These are phyloP conservation scores for Xylaria longipes DNA, from an alignment of 495 filamentous ascomycete genomes.

Conservation along the genomic window DNA sequence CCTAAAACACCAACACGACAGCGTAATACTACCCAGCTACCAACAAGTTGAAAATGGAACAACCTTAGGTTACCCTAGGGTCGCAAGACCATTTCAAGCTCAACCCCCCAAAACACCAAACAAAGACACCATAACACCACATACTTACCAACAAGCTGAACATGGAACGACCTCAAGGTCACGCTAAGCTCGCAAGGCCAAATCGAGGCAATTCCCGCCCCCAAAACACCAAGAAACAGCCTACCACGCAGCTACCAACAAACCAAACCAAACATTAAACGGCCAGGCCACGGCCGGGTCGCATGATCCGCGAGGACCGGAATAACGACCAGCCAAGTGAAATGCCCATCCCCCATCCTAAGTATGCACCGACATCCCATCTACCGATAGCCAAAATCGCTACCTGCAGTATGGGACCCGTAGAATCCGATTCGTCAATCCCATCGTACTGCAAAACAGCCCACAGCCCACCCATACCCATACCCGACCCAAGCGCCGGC, in stretches of 20 bases:
- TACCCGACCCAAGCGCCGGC: not conserved
- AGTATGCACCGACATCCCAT: not conserved
- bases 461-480: not conserved
- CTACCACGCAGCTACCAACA: no score
- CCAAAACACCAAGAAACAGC: not conserved
- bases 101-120: constrained; percentile 4
- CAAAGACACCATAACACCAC: not conserved
- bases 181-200: no score
- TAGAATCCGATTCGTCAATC: constrained; percentile 8
- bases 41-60: not conserved
- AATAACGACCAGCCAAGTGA: not conserved
- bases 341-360: not conserved
- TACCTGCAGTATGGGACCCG: not conserved
- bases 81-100: not conserved
- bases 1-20: not conserved
- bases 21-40: not conserved
- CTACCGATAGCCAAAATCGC: not conserved
- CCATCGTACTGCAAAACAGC: not conserved
- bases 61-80: not conserved
- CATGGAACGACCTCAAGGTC: not conserved
- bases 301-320: not conserved
- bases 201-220: not conserved
- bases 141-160: not conserved
- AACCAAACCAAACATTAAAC: no score
- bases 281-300: not conserved